Evolutionary conservation across 768 basidiomycete species (phyloP).

Genomic region (Glaciozyma martinii): DNA sequence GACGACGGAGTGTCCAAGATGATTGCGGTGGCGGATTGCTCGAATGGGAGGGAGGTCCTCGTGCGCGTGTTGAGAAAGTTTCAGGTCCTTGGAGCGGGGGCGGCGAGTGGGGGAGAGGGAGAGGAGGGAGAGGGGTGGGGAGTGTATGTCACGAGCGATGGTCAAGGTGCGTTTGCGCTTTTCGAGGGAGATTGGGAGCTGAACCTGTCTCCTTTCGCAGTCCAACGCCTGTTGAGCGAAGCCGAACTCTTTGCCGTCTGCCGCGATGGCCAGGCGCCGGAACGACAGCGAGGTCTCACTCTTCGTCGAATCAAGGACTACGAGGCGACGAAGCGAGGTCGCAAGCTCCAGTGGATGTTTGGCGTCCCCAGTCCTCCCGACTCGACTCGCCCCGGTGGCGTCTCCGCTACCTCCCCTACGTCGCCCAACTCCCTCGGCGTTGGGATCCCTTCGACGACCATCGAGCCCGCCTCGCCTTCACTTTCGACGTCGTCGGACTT

Average conservation of each 20-base stretch:
- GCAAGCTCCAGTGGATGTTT: conserved; percentile 35
- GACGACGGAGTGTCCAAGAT: conserved; percentile 65
- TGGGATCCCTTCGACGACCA: conserved; percentile 31
- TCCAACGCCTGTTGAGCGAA: conserved; percentile 26
- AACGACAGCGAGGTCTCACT: conserved; percentile 31
- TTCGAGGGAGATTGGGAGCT: not conserved
- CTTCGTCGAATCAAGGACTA: conserved; percentile 27
- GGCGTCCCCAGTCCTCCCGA: conserved; percentile 23
- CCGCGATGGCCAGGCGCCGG: conserved; percentile 24
- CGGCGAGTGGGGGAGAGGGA: conserved; percentile 1
- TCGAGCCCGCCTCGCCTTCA: conserved; percentile 30
- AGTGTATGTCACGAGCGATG: conserved; percentile 19
- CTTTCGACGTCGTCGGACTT: conserved; percentile 2
- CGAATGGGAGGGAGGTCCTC: conserved; percentile 73
- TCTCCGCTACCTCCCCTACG: conserved; percentile 36
- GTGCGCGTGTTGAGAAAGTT: conserved; percentile 86
- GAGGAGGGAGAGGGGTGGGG: conserved; percentile 33
- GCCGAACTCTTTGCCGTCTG: conserved; percentile 32
- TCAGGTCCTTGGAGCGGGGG: conserved; percentile 47
- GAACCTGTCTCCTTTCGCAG: conserved; percentile 2
- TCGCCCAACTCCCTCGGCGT: conserved; percentile 40
- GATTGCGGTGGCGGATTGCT: conserved; percentile 67
- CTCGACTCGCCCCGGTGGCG: conserved; percentile 12
- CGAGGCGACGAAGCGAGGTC: not conserved
- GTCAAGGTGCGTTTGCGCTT: not conserved